phyloP scores from a whole-genome alignment of 164 flowering plant genomes.

The Piper longum region DNA sequence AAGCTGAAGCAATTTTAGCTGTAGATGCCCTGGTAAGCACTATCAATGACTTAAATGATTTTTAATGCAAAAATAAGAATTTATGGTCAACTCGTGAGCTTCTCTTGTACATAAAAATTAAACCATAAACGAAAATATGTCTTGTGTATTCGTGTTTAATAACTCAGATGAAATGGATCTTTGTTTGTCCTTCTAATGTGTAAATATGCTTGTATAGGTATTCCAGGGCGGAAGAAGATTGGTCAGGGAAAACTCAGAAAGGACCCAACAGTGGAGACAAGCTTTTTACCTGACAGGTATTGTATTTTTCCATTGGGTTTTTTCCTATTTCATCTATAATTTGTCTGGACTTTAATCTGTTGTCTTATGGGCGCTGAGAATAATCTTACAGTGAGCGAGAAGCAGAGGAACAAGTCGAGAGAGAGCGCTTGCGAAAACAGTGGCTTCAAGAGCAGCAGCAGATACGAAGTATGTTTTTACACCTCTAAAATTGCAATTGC shows the following conservation, averaged over 20 bases:
- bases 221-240: slow-evolving; percentile 22
- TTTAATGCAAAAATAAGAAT: too few relatives aligned
- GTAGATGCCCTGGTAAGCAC: too few relatives aligned
- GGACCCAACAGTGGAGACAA: slow-evolving; percentile 95
- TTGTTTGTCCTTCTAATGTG: not conserved
- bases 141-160: too few relatives aligned
- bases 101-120: too few relatives aligned
- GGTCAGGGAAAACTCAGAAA: slow-evolving; percentile 60
- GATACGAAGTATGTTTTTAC: slow-evolving; percentile 49
- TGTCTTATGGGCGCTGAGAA: slow-evolving; percentile 39
- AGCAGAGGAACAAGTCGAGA: slow-evolving; percentile 98
- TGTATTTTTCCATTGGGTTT: slow-evolving; percentile 3
- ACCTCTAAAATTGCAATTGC: not conserved
- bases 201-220: slow-evolving; percentile 21
- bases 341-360: slow-evolving; percentile 17
- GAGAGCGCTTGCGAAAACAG: slow-evolving; percentile 74
- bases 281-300: slow-evolving; percentile 95
- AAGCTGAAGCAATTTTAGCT: too few relatives aligned
- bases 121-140: too few relatives aligned
- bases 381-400: slow-evolving; percentile 88
- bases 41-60: too few relatives aligned
- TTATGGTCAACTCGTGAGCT: too few relatives aligned
- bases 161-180: too few relatives aligned
- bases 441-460: slow-evolving; percentile 86
- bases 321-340: slow-evolving; percentile 4